Evolutionary conservation across 129 eudicot species (phyloP).

Genomic region (Pittosporum tobira): DNA sequence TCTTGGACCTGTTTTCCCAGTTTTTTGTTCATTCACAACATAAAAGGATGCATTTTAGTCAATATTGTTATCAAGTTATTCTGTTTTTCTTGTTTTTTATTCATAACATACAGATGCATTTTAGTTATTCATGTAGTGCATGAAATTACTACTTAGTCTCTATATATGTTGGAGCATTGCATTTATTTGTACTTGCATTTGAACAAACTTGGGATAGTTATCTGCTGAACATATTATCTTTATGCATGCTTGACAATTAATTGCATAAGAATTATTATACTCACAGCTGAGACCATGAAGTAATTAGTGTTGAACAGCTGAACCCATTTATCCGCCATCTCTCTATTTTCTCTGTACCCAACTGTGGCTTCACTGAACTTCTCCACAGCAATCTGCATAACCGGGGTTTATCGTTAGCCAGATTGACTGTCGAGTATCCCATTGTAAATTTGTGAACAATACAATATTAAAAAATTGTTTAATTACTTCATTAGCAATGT

Average conservation of each 20-base stretch:
- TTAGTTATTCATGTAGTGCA: too few species aligned
- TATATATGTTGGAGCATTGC: too few species aligned
- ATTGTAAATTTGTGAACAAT: neutral
- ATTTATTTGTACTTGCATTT: too few species aligned
- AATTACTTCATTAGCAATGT: conserved; percentile 90
- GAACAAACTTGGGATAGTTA: too few species aligned
- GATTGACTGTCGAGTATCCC: neutral
- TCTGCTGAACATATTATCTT: neutral
- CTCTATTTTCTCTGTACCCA: conserved; percentile 64
- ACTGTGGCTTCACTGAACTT: conserved; percentile 97
- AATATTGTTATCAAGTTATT: too few species aligned
- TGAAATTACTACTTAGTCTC: too few species aligned
- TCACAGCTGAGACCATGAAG: conserved; percentile 86
- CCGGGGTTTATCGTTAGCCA: neutral
- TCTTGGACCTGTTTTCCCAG: conserved; percentile 68
- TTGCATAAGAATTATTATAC: conserved; percentile 22
- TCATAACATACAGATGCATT: too few species aligned
- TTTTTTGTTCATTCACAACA: too few species aligned
- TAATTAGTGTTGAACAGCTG: conserved; percentile 67
- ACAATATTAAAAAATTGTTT: neutral
- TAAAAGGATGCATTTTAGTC: too few species aligned
- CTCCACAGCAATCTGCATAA: conserved; percentile 85
- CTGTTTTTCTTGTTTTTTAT: too few species aligned
- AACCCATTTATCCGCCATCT: conserved; percentile 84
- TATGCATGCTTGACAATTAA: neutral